Percentiles rank a stretch among this genome's conserved stretches.
phyloP scores from a whole-genome alignment of 139 green algal genomes.

The Picocystis salinarum region DNA sequence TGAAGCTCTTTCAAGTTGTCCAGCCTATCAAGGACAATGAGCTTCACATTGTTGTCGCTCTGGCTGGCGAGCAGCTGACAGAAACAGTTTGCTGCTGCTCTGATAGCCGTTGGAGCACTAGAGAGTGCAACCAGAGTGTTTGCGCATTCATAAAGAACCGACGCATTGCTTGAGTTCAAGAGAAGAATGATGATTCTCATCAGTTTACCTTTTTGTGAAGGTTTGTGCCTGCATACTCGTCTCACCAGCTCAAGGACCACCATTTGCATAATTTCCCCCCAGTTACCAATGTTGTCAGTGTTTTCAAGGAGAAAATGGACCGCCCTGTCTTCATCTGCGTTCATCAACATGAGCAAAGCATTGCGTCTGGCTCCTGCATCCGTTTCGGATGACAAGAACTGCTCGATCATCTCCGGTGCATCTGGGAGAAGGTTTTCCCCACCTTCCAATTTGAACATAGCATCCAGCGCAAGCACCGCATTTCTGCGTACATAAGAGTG shows the following conservation, averaged over 20 bases:
- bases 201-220: conserved; percentile 80
- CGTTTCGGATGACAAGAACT: conserved; percentile 34
- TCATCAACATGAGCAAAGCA: conserved; percentile 79
- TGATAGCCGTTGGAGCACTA: conserved; percentile 81
- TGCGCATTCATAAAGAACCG: conserved; percentile 91
- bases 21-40: conserved; percentile 93
- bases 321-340: conserved; percentile 55
- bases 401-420: conserved; percentile 82
- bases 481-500: conserved; percentile 93
- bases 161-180: conserved; percentile 52
- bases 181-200: conserved; percentile 97
- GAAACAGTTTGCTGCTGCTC: conserved; percentile 91
- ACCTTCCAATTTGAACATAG: conserved; percentile 80
- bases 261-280: conserved; percentile 91
- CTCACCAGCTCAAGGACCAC: conserved; percentile 84
- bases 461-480: conserved; percentile 80
- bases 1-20: conserved; percentile 24
- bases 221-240: conserved; percentile 44
- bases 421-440: conserved; percentile 81
- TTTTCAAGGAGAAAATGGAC: conserved; percentile 70
- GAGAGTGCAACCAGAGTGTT: conserved; percentile 70
- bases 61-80: conserved; percentile 86
- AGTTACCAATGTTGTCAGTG: conserved; percentile 65
- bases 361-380: conserved; percentile 84
- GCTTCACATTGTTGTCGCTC: conserved; percentile 98